Conservation (phyloP, 2,329 filamentous ascomycete species). For the Ophiostoma australiae region DNA sequence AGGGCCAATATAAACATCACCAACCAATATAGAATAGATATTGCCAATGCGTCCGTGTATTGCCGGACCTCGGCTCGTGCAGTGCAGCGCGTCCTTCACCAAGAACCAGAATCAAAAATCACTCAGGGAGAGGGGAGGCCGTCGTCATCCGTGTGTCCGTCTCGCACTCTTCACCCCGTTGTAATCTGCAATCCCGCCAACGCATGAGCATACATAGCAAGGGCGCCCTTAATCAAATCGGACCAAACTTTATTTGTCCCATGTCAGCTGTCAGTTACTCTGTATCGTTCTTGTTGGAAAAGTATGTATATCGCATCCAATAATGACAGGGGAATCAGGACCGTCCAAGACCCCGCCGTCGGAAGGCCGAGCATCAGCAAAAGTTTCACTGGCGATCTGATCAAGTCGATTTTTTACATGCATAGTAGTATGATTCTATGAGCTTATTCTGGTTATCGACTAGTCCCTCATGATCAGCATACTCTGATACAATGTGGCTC, state of each 20-base stretch:
- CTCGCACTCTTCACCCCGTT: not conserved
- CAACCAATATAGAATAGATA: not conserved
- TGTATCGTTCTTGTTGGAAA: not conserved
- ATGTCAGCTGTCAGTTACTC: not conserved
- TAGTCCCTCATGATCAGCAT: conserved; percentile 6
- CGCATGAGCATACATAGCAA: not conserved
- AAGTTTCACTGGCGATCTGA: conserved; percentile 9
- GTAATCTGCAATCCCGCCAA: not conserved
- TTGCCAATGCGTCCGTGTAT: not conserved
- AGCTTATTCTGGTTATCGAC: not conserved
- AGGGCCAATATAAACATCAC: not conserved
- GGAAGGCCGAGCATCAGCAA: not conserved
- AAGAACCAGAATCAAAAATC: not conserved
- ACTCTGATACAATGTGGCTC: conserved; percentile 9
- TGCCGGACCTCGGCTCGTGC: not conserved
- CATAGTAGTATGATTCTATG: too few species aligned
- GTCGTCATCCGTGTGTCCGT: not conserved
- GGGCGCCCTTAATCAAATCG: not conserved
- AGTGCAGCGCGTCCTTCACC: not conserved
- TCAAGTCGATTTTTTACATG: not conserved
- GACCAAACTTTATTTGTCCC: not conserved
- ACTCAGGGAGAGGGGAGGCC: not conserved
- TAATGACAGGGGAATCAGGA: not conserved
- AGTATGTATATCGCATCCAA: not conserved
- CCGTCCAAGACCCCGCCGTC: not conserved